Evolutionary conservation across 768 basidiomycete species (phyloP).

Genomic region (Favolaschia claudopus): DNA sequence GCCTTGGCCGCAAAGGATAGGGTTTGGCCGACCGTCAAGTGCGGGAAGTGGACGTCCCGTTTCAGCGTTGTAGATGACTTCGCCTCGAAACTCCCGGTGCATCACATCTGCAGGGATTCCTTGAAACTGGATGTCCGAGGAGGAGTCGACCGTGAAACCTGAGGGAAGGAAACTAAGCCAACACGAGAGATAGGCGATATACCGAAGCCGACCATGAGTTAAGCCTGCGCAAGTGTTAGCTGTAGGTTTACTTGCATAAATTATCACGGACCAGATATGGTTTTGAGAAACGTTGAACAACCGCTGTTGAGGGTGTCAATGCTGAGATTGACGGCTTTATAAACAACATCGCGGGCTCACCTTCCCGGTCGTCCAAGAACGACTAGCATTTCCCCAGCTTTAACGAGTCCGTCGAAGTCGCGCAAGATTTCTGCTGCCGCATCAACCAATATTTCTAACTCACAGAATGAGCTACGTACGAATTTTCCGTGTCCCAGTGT

Average conservation of each 20-base stretch:
- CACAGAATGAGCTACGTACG: slow-evolving; percentile 1
- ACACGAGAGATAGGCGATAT: neutral
- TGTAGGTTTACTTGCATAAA: neutral
- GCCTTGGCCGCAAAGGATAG: slow-evolving; percentile 61
- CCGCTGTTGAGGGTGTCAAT: slow-evolving; percentile 31
- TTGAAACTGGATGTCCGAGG: slow-evolving; percentile 22
- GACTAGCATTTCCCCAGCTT: slow-evolving; percentile 62
- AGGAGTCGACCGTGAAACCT: slow-evolving; percentile 19
- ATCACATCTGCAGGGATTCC: slow-evolving; percentile 55
- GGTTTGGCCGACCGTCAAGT: slow-evolving; percentile 56
- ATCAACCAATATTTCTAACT: neutral
- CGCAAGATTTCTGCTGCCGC: slow-evolving; percentile 45
- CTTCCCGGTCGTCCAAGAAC: slow-evolving; percentile 50
- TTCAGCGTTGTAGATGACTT: slow-evolving; percentile 51
- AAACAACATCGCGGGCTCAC: slow-evolving; percentile 19
- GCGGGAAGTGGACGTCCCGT: slow-evolving; percentile 59
- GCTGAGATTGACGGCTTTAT: neutral
- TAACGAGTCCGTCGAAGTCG: slow-evolving; percentile 54
- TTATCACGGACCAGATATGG: slow-evolving; percentile 42
- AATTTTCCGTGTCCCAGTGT: slow-evolving; percentile 22
- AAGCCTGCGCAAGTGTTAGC: slow-evolving; percentile 25
- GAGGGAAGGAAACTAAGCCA: neutral
- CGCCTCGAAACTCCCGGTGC: slow-evolving; percentile 53
- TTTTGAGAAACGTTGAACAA: slow-evolving; percentile 59
- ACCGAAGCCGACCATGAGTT: slow-evolving; percentile 36